Base-by-base conservation (phyloP, 1,139 yeast genomes). In the Kurtzmaniella quercitrusa region DNA sequence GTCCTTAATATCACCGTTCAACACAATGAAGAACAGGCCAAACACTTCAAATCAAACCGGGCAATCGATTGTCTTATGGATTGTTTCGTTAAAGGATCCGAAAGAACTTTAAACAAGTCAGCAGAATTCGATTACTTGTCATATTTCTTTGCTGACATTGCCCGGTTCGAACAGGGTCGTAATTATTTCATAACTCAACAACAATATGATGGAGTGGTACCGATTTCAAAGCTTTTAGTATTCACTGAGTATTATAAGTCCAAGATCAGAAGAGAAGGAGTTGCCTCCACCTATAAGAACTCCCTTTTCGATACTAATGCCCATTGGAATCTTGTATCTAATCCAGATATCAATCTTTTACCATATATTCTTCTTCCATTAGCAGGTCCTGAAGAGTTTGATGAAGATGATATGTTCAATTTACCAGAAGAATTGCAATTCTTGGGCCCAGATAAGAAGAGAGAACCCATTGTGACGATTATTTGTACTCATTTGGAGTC, bases 241-340 rank as follows among this genome's bases (percentile, higher is more conserved):
- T 89, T 89, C 65, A 87, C 96, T 2, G 95, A 87, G 57, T 81
- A 82, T 55, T 82, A 82, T 55, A 91, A 84, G 51, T 75, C 88
- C 17, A 82, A 81, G 54, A 79, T 81, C 31, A 81, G 98, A 68
- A 78, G 98, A 62, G 91, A 85, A 60, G 98, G 96, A 56, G 93
- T 89, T 41, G 95, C 96, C 1, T 85, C 95, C 2, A 87, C 96
- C 4, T 86, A 93, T 53, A 93, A 93, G 59, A 93, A 93, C 65
- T 79, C 94, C 0, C 69, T 91, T 42, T 93, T 93, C 58, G 96
- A 91, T 58, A 73, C 88, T 2, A 77, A 82, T 38, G 66, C 78
- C 37, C 98, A 93, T 57, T 66, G 68, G 55, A 63, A 62, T 34
- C 68, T 93, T 41, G 63, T 89, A 34, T 68, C 65, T 11, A 84